Evolutionary conservation across 352 stramenopile genomes (phyloP), one percentile per base, ranked within the genome.

Genomic region (Lagenidium sp.): DNA sequence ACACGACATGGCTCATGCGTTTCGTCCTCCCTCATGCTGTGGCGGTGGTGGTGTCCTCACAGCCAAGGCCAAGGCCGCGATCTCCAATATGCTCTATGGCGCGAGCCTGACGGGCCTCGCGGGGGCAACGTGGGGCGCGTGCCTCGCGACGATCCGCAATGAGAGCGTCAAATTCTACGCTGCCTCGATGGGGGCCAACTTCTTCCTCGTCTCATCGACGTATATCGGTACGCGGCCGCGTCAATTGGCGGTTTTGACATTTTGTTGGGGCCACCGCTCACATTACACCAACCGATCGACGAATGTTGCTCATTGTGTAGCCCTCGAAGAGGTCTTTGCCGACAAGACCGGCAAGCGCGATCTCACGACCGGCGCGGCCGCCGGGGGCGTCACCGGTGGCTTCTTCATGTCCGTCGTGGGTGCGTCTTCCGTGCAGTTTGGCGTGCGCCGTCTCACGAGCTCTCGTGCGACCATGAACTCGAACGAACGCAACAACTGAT

Each of bases 171-270:
- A 64, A 47, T 93, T 93, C 41, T 93, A 88, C 50, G 56, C 81
- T 15, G 72, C 81, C 10, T 87, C 78, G 19, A 87, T 93, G 70
- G 78, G 75, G 6, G 73, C 78, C 53, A 93, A 90, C 53, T 90
- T 93, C 36, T 88, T 89, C 49, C 46, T 93, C 32, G 42, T 88
- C 5, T 82, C 73, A 2, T 78, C 78, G n/a, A 88, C 81, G n/a
- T 93, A 85, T 53, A 87, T 90, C 32, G 68, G 78, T 88, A 30
- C 41, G 56, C 1, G 19, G 19, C 13, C 4, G 5, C 16, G 21
- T 16, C 29, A 0, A 19, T 6, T 23, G 4, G 35, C 6, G 22
- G 18, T 35, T 19, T 43, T 26, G 5, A 13, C 24, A n/a, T n/a
- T n/a, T n/a, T n/a, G n/a, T n/a, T n/a, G n/a, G n/a, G n/a, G n/a